These are phyloP conservation scores for Gossypium longicalyx DNA, from an alignment of 345 rosid genomes.

Conservation along the genomic window DNA sequence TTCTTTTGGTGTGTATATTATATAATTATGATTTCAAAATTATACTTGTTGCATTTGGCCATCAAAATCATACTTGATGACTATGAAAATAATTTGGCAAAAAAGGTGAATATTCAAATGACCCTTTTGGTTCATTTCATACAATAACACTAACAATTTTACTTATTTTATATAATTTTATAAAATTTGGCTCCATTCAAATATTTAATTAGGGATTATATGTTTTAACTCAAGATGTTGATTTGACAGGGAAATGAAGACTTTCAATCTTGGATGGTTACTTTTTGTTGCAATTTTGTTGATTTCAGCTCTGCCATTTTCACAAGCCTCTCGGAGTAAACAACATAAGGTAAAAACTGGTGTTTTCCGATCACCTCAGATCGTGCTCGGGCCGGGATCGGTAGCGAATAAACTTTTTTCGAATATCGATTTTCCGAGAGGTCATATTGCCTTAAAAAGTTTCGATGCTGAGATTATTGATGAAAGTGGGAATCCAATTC, in stretches of 20 bases:
- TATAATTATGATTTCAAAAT: no score
- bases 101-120: no score
- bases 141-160: no score
- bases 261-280: constrained; percentile 13
- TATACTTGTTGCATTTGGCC: no score
- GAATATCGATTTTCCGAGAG: constrained; percentile 74
- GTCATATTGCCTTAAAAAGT: constrained; percentile 69
- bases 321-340: constrained; percentile 14
- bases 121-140: no score
- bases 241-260: constrained; percentile 30
- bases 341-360: constrained; percentile 32
- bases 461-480: constrained; percentile 69
- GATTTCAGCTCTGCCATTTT: constrained; percentile 10
- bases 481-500: constrained; percentile 58
- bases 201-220: not conserved
- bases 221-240: not conserved
- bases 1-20: no score
- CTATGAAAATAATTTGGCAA: no score
- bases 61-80: no score
- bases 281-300: constrained; percentile 24
- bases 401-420: constrained; percentile 44
- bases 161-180: no score
- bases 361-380: constrained; percentile 60
- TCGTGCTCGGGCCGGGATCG: constrained; percentile 71
- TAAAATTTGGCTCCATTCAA: no score